Percentiles rank a stretch among this genome's conserved stretches.
Evolutionary conservation across 2,329 filamentous ascomycete genomes (phyloP).

Genomic region (Cordyceps cicadae): DNA sequence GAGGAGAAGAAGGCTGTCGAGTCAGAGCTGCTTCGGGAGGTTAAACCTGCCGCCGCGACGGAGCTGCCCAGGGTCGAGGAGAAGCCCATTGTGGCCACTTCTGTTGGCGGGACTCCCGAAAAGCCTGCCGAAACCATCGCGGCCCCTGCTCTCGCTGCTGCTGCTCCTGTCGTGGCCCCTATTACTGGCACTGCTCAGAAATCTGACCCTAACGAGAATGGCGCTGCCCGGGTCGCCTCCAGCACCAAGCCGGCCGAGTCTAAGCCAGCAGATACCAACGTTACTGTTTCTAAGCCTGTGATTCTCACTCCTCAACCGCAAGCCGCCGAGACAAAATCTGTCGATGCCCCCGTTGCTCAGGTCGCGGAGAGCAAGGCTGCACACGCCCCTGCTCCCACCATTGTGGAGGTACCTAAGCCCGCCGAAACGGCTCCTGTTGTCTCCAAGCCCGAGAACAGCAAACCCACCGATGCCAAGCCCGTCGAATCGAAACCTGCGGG

Average conservation of each 20-base stretch:
- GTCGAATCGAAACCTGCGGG: slow-evolving; percentile 3
- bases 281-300: slow-evolving; percentile 14
- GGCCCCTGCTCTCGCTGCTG: slow-evolving; percentile 14
- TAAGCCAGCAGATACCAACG: slow-evolving; percentile 13
- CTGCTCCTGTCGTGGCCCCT: slow-evolving; percentile 16
- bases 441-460: background rate
- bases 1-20: slow-evolving; percentile 69
- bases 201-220: background rate
- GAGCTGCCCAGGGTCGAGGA: slow-evolving; percentile 13
- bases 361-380: slow-evolving; percentile 4
- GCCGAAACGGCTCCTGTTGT: background rate
- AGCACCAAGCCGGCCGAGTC: slow-evolving; percentile 12
- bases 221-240: slow-evolving; percentile 10
- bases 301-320: slow-evolving; percentile 8
- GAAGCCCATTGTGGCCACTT: slow-evolving; percentile 13
- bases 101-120: background rate
- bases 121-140: slow-evolving; percentile 5
- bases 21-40: slow-evolving; percentile 61
- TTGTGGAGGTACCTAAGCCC: background rate
- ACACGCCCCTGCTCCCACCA: background rate
- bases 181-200: background rate
- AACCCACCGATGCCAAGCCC: background rate
- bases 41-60: slow-evolving; percentile 35
- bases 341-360: background rate
- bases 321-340: slow-evolving; percentile 14